These are phyloP conservation scores for Fusarium secorum DNA, from an alignment of 2,329 filamentous ascomycete genomes.

Conservation along the genomic window DNA sequence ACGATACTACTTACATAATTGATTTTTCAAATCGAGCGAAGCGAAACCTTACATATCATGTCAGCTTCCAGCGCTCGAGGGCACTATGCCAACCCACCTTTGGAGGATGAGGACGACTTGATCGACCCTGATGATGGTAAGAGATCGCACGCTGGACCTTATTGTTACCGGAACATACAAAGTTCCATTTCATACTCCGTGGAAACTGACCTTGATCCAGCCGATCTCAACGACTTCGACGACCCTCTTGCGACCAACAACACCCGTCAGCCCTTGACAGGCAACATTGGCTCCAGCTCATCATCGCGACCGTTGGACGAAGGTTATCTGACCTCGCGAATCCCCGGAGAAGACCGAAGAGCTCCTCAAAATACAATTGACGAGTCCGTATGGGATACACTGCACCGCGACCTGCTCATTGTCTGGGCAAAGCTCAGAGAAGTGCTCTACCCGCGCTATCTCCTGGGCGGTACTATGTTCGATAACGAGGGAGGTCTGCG, in stretches of 20 bases:
- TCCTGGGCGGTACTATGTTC: slow-evolving; percentile 76
- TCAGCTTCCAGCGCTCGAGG: slow-evolving; percentile 58
- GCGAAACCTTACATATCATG: slow-evolving; percentile 46
- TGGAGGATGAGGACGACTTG: slow-evolving; percentile 70
- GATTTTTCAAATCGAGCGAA: background rate
- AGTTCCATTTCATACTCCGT: background rate
- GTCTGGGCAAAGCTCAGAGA: slow-evolving; percentile 99
- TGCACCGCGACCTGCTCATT: slow-evolving; percentile 87
- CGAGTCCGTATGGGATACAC: slow-evolving; percentile 96
- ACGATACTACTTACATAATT: background rate
- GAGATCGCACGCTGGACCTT: slow-evolving; percentile 11
- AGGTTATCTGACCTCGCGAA: slow-evolving; percentile 85
- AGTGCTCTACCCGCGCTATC: slow-evolving; percentile 94
- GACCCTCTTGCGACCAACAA: slow-evolving; percentile 76
- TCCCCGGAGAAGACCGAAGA: slow-evolving; percentile 90
- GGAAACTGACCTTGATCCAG: slow-evolving; percentile 53
- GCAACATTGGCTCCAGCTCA: slow-evolving; percentile 76
- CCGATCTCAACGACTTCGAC: slow-evolving; percentile 91
- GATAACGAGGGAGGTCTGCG: slow-evolving; percentile 62
- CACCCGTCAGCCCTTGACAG: slow-evolving; percentile 81
- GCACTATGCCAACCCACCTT: slow-evolving; percentile 68
- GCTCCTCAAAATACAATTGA: slow-evolving; percentile 94
- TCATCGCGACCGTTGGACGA: slow-evolving; percentile 70
- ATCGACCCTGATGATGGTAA: slow-evolving; percentile 83
- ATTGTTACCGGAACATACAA: background rate